phyloP scores from a whole-genome alignment of 2,329 filamentous ascomycete species.

The Xylaria digitata region DNA sequence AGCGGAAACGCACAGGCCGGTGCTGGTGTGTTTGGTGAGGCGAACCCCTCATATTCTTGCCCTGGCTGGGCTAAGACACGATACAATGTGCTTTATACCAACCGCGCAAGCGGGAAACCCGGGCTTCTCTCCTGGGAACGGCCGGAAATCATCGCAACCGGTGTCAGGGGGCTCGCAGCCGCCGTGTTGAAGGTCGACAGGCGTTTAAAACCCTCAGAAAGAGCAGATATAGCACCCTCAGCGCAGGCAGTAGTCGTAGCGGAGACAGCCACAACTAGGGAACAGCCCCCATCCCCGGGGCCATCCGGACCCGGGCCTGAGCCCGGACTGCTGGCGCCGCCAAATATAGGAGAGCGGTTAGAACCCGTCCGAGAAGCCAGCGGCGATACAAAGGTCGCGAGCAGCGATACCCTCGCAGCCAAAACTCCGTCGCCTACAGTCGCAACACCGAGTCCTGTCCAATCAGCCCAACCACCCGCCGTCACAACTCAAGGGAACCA shows the following conservation, averaged over 20 bases:
- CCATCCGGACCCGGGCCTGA: conserved; percentile 27
- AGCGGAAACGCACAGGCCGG: conserved; percentile 37
- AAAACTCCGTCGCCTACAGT: conserved; percentile 36
- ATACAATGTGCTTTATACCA: conserved; percentile 58
- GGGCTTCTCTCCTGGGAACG: conserved; percentile 62
- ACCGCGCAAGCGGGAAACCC: conserved; percentile 54
- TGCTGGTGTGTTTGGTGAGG: conserved; percentile 28
- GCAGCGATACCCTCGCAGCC: conserved; percentile 36
- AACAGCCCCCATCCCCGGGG: conserved; percentile 8
- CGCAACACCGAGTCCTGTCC: conserved; percentile 21
- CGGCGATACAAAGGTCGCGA: conserved; percentile 47
- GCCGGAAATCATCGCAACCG: conserved; percentile 58
- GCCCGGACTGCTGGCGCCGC: conserved; percentile 40
- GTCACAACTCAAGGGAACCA: not conserved
- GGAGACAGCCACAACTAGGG: conserved; percentile 29
- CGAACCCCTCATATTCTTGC: conserved; percentile 54
- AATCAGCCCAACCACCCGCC: not conserved
- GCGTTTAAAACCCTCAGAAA: conserved; percentile 49
- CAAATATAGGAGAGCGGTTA: conserved; percentile 38
- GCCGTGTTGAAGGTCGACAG: conserved; percentile 54
- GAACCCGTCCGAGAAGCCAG: conserved; percentile 45
- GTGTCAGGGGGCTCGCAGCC: conserved; percentile 56
- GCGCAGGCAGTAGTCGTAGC: not conserved
- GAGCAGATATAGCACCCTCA: conserved; percentile 22
- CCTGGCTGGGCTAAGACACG: conserved; percentile 60